Evolutionary conservation across 1,139 yeast species (phyloP), one percentile per base, ranked within the genome.

Genomic region (Kodamaea suecica): DNA sequence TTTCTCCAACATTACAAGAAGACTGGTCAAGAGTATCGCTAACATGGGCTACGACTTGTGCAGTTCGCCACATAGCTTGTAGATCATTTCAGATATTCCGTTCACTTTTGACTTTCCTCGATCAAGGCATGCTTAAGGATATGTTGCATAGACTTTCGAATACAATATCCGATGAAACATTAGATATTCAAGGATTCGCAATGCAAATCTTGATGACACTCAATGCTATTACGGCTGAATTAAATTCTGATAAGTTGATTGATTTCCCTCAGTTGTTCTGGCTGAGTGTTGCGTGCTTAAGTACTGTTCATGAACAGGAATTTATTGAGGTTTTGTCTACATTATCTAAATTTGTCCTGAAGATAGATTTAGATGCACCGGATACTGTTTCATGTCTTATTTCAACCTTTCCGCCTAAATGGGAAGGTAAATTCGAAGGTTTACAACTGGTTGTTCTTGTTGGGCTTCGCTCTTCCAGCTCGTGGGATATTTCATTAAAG

Each of bases 171-270:
- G 99, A 94, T 56, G 86, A 80, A 27, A 78, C 88, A 8, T 66
- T 76, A 2, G 98, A 92, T 50, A 90, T 92, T 32, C 98, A 92
- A 59, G 97, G 97, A 1, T 94, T 94, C 60, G 84, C 97, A 0
- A 85, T 94, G 94, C 98, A 94, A 61, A 92, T 92, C 38, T 64
- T 94, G 43, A 90, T 90, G 97, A 92, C 98, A 0, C 61, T 92
- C 47, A 87, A 90, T 61, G 95, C 97, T 0, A 80, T 88, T 12
- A 84, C 94, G 1, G 94, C 95, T 0, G 95, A 87, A 49, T 65
- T 88, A 32, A 84, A 80, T 44, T 73, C 92, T 4, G 86, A 77
- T 29, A 84, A 85, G 44, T 63, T 92, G 42, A 81, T 85, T 40
- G 86, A 85, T 45, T 87, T 83, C 55, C 98, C 98, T 0, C 97